Base-by-base conservation (phyloP, 1,139 yeast species). In the Pichia sp. region DNA sequence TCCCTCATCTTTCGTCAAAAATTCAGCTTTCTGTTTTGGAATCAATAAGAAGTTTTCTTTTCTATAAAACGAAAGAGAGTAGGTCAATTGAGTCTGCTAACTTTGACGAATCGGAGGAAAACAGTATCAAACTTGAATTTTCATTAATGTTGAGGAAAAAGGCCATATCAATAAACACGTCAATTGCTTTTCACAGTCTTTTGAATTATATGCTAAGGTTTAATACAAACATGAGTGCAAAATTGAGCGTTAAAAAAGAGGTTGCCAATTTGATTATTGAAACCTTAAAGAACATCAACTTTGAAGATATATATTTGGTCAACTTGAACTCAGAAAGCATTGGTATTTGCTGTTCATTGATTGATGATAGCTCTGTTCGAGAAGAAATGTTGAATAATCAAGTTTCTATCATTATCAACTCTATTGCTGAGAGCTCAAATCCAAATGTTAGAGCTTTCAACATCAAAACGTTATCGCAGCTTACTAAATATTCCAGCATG, bases 11-110 rank as follows among this genome's bases (percentile, higher is more conserved):
- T 62, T 81, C 92, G n/a, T 70, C 81, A 8, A 88, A 90, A 59
- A 87, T 93, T 54, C 97, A 93, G 65, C 85, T 87, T 55, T 90
- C 97, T 1, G 76, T 93, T 41, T 70, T 93, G 49, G 98, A 92
- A 61, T 90, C 86, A 57, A 72, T 93, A 59, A 77, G 92, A 61
- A 75, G 84, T 3, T 80, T 85, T 7, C 61, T 82, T 44, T 67
- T 73, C 48, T 71, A 72, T 40, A 59, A 63, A 70, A 64, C 64
- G 60, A 70, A 45, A 60, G 72, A 41, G 62, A 66, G 34, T 59
- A 68, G 29, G 42, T 57, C 56, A 5, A 49, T 45, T 8, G 55
- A 47, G 2, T 19, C 46, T 3, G 42, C 13, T 3, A 43, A 19
- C 23, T 34, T 38, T 15, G 52, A 54, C 36, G 57, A 51, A 26